Evolutionary conservation across 2,329 filamentous ascomycete species (phyloP), one percentile per base, ranked within the genome.

Genomic region (Ceratocystis papillata): DNA sequence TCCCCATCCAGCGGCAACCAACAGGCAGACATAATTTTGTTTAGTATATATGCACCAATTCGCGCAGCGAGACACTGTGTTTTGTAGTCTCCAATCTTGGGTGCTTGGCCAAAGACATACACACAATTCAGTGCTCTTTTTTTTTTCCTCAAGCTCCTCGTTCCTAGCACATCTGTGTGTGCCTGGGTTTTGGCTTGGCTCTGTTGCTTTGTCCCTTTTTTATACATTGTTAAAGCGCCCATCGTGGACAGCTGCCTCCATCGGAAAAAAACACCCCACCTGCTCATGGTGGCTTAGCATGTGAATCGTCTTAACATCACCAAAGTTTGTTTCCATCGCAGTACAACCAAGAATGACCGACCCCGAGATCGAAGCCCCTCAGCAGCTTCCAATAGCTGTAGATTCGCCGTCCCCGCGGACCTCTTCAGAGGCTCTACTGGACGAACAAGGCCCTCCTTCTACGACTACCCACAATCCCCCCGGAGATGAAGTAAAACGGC

Each of bases 121-220:
- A 12, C 48, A 20, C 48, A 22, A 10, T 4, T 20, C 7, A 12
- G 20, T 10, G 48, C 48, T 10, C 48, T 25, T 50, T 15, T 41
- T 4, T 28, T 41, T 15, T 28, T 53, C 20, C 8, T 6, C 20
- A 53, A 28, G 48, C 22, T 41, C 10, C 12, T 41, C 37, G 37
- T 12, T 41, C 37, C 37, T 15, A 41, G 37, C 10, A 41, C 37
- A 41, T 15, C 37, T 41, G 10, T 8, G 10, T 7, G 37, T 10
- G 37, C 10, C 4, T 5, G 3, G 37, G 10, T 1, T 28, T 53
- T 53, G 48, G 48, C 48, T 53, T 41, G 37, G 10, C 37, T 41
- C 8, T 28, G 48, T 28, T 53, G 48, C 48, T 53, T 28, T 53
- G 48, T 53, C 48, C 48, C 48, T 53, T 53, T 53, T 17, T 53